Conservation (phyloP, 1,284 basidiomycete species). For the Retiboletus fuscus region DNA sequence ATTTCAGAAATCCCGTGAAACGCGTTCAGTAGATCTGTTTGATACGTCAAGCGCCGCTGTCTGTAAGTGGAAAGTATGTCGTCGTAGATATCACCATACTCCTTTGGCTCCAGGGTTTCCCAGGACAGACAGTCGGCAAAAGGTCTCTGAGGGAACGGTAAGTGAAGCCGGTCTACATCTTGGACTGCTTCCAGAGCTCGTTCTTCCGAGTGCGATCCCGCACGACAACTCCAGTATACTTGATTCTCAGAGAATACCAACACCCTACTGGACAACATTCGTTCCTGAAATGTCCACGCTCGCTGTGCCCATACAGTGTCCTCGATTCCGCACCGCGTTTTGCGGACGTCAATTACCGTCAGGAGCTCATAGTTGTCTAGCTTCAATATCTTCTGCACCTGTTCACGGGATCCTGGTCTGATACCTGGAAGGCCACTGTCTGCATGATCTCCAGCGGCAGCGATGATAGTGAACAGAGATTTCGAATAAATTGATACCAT, state of each 20-base stretch:
- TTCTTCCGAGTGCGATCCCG: conserved; percentile 29
- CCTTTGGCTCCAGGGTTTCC: conserved; percentile 11
- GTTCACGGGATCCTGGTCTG: conserved; percentile 11
- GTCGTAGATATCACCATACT: not conserved
- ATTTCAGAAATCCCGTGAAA: not conserved
- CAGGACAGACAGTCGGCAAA: not conserved
- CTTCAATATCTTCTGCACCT: conserved; percentile 25
- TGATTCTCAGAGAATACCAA: conserved; percentile 35
- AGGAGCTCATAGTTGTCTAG: conserved; percentile 22
- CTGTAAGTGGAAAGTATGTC: conserved; percentile 25
- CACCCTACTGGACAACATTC: conserved; percentile 32
- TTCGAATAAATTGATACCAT: conserved; percentile 39
- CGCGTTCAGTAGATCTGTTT: conserved; percentile 34
- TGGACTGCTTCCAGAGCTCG: not conserved
- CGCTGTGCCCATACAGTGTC: conserved; percentile 25
- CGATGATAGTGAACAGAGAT: conserved; percentile 37
- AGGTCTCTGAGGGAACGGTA: conserved; percentile 10
- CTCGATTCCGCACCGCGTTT: conserved; percentile 8
- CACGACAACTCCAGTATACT: conserved; percentile 36
- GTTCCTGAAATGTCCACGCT: conserved; percentile 42
- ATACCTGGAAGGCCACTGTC: conserved; percentile 30
- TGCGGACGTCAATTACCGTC: conserved; percentile 25
- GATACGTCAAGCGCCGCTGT: conserved; percentile 17
- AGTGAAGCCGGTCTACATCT: conserved; percentile 5
- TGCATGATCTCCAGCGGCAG: conserved; percentile 34